These are phyloP conservation scores for Aspergillus sojae DNA, from an alignment of 2,329 filamentous ascomycete genomes.

Conservation along the genomic window DNA sequence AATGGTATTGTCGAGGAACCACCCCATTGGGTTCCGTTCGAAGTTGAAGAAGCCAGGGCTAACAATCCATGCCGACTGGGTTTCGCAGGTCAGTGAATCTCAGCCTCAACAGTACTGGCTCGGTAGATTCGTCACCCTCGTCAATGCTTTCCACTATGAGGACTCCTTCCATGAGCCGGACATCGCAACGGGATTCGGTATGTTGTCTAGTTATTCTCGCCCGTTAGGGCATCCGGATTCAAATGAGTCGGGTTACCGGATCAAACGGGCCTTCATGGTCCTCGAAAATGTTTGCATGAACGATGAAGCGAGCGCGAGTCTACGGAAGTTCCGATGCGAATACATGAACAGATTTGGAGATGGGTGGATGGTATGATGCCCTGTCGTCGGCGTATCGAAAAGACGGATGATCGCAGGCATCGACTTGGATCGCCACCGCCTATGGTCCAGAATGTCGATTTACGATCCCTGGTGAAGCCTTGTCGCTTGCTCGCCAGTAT, in stretches of 20 bases:
- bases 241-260: slow-evolving; percentile 25
- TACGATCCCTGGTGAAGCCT: background rate
- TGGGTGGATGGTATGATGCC: slow-evolving; percentile 21
- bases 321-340: slow-evolving; percentile 31
- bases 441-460: background rate
- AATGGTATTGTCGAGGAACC: slow-evolving; percentile 17
- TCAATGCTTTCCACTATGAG: slow-evolving; percentile 35
- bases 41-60: slow-evolving; percentile 10
- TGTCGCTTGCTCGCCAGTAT: background rate
- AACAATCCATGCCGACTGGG: slow-evolving; percentile 6
- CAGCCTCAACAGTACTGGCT: slow-evolving; percentile 35
- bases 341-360: slow-evolving; percentile 28
- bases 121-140: slow-evolving; percentile 34
- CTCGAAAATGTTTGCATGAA: slow-evolving; percentile 38
- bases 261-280: slow-evolving; percentile 37
- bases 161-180: slow-evolving; percentile 35
- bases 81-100: slow-evolving; percentile 25
- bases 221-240: slow-evolving; percentile 16
- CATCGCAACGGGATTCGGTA: slow-evolving; percentile 28
- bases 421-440: background rate
- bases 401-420: background rate
- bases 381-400: background rate
- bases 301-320: slow-evolving; percentile 36
- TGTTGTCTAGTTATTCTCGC: slow-evolving; percentile 25
- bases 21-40: background rate